Conservation (phyloP, 73 alveolate species). For the Durusdinium trenchii region DNA sequence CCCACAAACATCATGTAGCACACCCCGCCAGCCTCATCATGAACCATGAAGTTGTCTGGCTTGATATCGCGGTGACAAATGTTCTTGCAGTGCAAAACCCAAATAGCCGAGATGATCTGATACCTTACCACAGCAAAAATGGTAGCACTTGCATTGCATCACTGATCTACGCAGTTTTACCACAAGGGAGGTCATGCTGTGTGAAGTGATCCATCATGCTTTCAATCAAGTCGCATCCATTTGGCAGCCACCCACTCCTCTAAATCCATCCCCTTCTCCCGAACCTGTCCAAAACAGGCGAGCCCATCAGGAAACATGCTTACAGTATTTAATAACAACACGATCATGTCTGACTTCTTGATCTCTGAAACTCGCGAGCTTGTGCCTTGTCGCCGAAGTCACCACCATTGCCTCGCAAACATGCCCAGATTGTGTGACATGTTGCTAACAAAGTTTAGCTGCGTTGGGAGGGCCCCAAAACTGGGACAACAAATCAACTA, state of each 20-base stretch:
- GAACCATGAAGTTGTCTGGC: conserved; percentile 97
- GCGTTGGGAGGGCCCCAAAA: no score
- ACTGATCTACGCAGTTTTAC: neutral
- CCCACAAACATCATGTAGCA: neutral
- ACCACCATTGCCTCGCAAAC: conserved; percentile 98
- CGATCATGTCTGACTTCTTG: no score
- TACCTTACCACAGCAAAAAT: conserved; percentile 1
- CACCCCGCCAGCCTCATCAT: conserved; percentile 37
- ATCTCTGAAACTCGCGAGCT: neutral
- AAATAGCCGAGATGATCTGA: conserved; percentile 80
- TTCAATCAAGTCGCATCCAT: conserved; percentile 75
- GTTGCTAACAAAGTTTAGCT: neutral
- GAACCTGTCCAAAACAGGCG: conserved; percentile 56
- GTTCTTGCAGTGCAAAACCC: conserved; percentile 96
- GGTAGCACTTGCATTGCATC: neutral
- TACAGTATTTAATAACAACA: no score
- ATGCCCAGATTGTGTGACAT: neutral
- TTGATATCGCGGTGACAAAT: conserved; percentile 97
- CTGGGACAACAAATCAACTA: neutral
- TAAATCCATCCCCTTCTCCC: conserved; percentile 96
- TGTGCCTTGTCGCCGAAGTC: conserved; percentile 98
- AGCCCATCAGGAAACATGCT: no score
- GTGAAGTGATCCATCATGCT: neutral
- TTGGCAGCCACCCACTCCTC: conserved; percentile 96
- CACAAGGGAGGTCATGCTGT: neutral